Conservation (phyloP, 2,329 filamentous ascomycete genomes). For the Apiospora pterosperma region DNA sequence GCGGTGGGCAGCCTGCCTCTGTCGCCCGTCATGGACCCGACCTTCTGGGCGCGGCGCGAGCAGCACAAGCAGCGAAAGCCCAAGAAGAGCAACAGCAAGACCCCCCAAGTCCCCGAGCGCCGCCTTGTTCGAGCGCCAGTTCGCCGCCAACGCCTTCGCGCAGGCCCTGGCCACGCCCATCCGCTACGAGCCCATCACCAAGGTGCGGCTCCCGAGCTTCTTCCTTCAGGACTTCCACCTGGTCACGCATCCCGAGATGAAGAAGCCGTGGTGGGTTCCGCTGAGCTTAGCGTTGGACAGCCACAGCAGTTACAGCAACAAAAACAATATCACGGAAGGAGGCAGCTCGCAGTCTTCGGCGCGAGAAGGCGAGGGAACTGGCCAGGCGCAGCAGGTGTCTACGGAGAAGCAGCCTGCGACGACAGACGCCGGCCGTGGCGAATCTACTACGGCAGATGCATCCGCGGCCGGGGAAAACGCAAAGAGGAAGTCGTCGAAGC, state of each 20-base stretch:
- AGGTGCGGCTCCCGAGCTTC: conserved; percentile 48
- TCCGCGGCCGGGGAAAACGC: no score
- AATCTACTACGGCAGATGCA: no score
- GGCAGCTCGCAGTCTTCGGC: neutral
- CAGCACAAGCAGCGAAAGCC: conserved; percentile 38
- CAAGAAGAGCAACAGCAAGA: conserved; percentile 21
- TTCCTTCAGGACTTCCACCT: conserved; percentile 62
- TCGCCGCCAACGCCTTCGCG: conserved; percentile 63
- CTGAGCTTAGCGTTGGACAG: conserved; percentile 30
- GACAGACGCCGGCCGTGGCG: no score
- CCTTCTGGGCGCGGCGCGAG: conserved; percentile 41
- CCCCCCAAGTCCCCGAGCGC: conserved; percentile 27
- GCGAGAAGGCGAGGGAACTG: neutral
- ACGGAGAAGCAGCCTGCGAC: neutral
- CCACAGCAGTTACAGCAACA: neutral
- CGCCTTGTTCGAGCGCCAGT: conserved; percentile 56
- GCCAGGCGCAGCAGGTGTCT: neutral
- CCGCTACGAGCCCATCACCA: conserved; percentile 52
- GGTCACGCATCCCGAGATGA: conserved; percentile 50
- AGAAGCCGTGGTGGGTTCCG: conserved; percentile 55
- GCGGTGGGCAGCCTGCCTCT: conserved; percentile 45
- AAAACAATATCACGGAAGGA: conserved; percentile 9
- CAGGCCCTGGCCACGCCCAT: conserved; percentile 58
- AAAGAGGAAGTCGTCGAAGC: neutral
- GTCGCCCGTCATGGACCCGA: conserved; percentile 52